Evolutionary conservation across 1,139 yeast species (phyloP), one percentile per base, ranked within the genome.

Genomic region (Debaryomycetaceae sp.): DNA sequence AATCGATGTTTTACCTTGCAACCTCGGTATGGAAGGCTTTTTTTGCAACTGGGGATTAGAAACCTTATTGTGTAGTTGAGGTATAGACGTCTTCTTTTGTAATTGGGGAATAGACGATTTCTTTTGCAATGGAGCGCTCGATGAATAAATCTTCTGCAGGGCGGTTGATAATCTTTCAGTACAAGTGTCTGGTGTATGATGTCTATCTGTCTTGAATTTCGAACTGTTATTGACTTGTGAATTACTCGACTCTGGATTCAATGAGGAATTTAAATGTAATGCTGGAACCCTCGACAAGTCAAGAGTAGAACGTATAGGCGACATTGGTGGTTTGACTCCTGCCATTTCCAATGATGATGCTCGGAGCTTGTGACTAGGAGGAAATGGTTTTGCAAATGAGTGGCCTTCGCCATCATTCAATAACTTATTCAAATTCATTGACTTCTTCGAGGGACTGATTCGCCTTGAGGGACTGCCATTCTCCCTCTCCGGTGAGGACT

Each of bases 401-500:
- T 58, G 47, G 49, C 52, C 51, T 39, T 56, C 50, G 3, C 45
- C 43, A 14, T 52, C 55, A 33, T 53, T 54, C 42, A 72, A 55
- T 30, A 71, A 52, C 37, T 62, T 62, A 48, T 71, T 66, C 45
- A 73, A 63, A 49, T 72, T 68, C 64, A 63, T 65, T 5, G 71
- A 67, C 37, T 68, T 67, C 49, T 68, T 71, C 11, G 75, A 70
- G 0, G 76, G 76, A 2, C 75, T 68, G 1, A 71, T 68, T 41
- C 54, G 58, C 34, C 60, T 54, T 11, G 53, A 45, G 3, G 65
- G 65, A 37, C 60, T 58, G 37, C 53, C 36, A 5, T 11, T 24
- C 4, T 36, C 14, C 9, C 40, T 37, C 20, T 6, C 17, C 6
- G 43, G 33, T 4, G 40, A 23, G 23, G 42, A 23, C 9, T 24